Percentiles rank a stretch among this genome's conserved stretches.
phyloP scores from a whole-genome alignment of 2,329 filamentous ascomycete species.

The Annulohypoxylon truncatum region DNA sequence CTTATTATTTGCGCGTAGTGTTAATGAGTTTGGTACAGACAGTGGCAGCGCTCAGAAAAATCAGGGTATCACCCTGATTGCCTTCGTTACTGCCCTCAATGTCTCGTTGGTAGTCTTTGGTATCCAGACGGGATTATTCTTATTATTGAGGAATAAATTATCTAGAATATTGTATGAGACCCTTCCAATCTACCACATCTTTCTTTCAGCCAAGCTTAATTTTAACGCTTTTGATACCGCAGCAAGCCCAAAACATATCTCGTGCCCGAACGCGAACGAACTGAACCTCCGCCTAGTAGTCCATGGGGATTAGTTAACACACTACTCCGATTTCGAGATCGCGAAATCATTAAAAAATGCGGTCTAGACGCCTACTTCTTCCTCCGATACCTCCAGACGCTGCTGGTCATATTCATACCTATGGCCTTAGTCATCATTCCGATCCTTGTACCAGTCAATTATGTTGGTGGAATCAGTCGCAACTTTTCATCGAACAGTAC shows the following conservation, averaged over 20 bases:
- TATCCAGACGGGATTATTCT: slow-evolving; percentile 75
- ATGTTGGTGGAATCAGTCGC: slow-evolving; percentile 74
- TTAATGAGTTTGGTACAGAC: slow-evolving; percentile 18
- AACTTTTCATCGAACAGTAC: slow-evolving; percentile 53
- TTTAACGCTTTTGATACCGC: slow-evolving; percentile 31
- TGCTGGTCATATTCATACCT: slow-evolving; percentile 92
- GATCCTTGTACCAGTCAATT: slow-evolving; percentile 87
- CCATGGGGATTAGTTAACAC: slow-evolving; percentile 64
- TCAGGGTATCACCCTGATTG: slow-evolving; percentile 59
- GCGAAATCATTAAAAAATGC: slow-evolving; percentile 93
- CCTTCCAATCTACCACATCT: slow-evolving; percentile 15
- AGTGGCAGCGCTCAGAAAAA: slow-evolving; percentile 46
- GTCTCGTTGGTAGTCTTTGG: slow-evolving; percentile 72
- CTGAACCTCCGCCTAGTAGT: slow-evolving; percentile 74
- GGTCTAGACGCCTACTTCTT: slow-evolving; percentile 98
- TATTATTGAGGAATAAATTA: slow-evolving; percentile 80
- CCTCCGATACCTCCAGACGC: slow-evolving; percentile 75
- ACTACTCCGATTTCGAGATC: slow-evolving; percentile 75
- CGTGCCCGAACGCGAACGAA: slow-evolving; percentile 85
- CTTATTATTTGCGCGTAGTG: not conserved
- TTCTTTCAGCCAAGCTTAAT: slow-evolving; percentile 32
- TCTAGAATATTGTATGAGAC: slow-evolving; percentile 81
- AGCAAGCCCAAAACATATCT: slow-evolving; percentile 88
- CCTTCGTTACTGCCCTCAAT: slow-evolving; percentile 74
- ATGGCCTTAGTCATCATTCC: slow-evolving; percentile 83